Base-by-base conservation (phyloP, 1,284 basidiomycete species). In the Ceratobasidium sp. region DNA sequence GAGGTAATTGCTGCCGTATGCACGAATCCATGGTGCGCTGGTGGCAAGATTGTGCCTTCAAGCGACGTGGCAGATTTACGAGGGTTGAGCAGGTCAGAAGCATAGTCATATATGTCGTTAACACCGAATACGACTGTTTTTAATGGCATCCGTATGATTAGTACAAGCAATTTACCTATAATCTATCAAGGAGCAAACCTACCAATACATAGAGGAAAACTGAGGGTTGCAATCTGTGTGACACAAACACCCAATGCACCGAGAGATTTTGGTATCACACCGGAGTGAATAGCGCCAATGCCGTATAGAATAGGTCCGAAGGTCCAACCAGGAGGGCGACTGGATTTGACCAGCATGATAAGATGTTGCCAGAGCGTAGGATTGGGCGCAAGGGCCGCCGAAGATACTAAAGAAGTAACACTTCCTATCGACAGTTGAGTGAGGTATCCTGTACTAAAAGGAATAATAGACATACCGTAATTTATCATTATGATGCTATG, bases 261-360 rank as follows among this genome's bases (percentile, higher is more conserved):
- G 10, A 71, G 40, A 3, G 68, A 78, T 33, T 77, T 79, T 23
- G 81, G 81, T 42, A 80, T 73, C n/a, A 67, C 66, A 10, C 80
- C 68, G 17, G 82, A 82, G 56, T 82, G 80, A 26, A 82, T 79
- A 23, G 81, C 67, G 46, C 82, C 82, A n/a, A 82, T 81, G 2
- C 80, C 79, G 59, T 81, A 82, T 28, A 82, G 77, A 52, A 82
- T 81, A n/a, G 82, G 82, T 17, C 81, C 82, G 71, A 82, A 82
- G 28, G 77, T 80, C 82, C 81, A 82, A 28, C 80, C 80, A n/a
- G 79, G 67, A 38, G 81, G 78, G n/a, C 82, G 79, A 56, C 82
- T 82, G 40, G 78, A 76, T 44, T 76, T 76, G 64, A 76, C 62
- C 3, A 76, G 54, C 64, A 76, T 76, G 26, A 67, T 52, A 28